phyloP scores from a whole-genome alignment of 257 asterid genomes.

The Misopates orontium region DNA sequence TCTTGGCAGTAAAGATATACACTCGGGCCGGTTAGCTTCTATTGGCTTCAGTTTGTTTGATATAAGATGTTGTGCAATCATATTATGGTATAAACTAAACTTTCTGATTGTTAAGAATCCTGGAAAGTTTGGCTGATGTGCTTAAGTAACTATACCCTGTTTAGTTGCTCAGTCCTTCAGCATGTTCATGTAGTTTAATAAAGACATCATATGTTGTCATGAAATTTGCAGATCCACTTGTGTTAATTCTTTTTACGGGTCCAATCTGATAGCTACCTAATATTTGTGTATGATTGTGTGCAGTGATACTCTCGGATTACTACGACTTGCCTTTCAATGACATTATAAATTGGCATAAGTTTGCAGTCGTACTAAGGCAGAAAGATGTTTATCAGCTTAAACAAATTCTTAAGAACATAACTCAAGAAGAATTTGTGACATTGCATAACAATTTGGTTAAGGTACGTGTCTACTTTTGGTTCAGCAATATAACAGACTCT shows the following conservation, averaged over 20 bases:
- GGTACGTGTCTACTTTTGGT: conserved; percentile 43
- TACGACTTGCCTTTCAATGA: conserved; percentile 97
- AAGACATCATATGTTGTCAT: conserved; percentile 7
- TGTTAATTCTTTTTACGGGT: conserved; percentile 13
- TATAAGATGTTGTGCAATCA: no score
- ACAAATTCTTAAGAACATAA: conserved; percentile 74
- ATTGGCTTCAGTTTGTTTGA: no score
- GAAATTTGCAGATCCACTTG: neutral
- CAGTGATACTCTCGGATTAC: conserved; percentile 94
- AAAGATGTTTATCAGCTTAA: conserved; percentile 89
- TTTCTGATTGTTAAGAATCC: no score
- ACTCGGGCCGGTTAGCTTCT: no score
- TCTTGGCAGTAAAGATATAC: no score
- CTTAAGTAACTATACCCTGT: no score
- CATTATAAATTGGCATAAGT: conserved; percentile 77
- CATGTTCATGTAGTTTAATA: conserved; percentile 10
- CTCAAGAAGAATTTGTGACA: conserved; percentile 69
- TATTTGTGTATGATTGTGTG: conserved; percentile 30
- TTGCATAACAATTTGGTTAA: conserved; percentile 88
- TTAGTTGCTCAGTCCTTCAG: neutral
- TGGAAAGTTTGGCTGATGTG: no score
- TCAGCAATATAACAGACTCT: neutral
- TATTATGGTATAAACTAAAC: no score
- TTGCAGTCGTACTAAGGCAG: conserved; percentile 77
- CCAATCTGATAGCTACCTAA: conserved; percentile 15